A percentile compares a stretch with the other conserved stretches of the same genome.
Conservation (phyloP, 176 grass and related monocot genomes). For the Saccharum officinarum region DNA sequence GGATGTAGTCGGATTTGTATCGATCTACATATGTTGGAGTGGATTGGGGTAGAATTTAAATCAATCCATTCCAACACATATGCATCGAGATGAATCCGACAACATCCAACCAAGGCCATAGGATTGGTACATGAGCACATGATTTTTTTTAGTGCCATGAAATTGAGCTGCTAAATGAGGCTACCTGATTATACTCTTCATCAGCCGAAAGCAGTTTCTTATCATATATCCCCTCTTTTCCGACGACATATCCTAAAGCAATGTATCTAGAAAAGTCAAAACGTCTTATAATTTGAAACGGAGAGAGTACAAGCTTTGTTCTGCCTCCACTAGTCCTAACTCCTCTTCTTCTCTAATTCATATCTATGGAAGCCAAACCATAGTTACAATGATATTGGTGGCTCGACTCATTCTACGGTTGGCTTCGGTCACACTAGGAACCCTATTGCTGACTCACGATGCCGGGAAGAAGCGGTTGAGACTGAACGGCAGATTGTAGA, state of each 20-base stretch:
- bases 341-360: neutral
- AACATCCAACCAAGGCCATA: too few relatives aligned
- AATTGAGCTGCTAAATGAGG: too few relatives aligned
- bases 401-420: neutral
- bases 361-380: slow-evolving; percentile 11
- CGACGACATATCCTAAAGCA: neutral
- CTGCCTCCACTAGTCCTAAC: neutral
- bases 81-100: too few relatives aligned
- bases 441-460: slow-evolving; percentile 19
- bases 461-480: slow-evolving; percentile 75
- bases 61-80: too few relatives aligned
- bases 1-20: too few relatives aligned
- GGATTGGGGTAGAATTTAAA: too few relatives aligned
- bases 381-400: slow-evolving; percentile 1
- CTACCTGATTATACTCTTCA: too few relatives aligned
- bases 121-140: too few relatives aligned
- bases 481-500: slow-evolving; percentile 74
- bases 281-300: neutral
- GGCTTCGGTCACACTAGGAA: neutral
- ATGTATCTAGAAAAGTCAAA: neutral
- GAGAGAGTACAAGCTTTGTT: neutral
- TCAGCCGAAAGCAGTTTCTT: neutral
- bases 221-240: neutral
- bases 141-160: too few relatives aligned
- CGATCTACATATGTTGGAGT: too few relatives aligned